These are phyloP conservation scores for Xylariaceae sp. DNA, from an alignment of 2,329 filamentous ascomycete genomes.

Conservation along the genomic window DNA sequence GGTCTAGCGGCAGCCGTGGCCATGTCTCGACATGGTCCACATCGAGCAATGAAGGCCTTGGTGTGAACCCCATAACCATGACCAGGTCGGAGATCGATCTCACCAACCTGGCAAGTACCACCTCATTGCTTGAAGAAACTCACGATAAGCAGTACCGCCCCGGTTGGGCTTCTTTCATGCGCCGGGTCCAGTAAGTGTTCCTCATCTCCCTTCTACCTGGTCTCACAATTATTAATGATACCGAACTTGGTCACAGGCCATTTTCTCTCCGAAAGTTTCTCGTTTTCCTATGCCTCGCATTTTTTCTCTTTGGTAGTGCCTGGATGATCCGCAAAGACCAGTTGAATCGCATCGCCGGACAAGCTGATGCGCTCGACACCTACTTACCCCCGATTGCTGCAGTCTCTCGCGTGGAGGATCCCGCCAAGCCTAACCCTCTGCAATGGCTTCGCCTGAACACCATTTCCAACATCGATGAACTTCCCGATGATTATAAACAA, in stretches of 20 bases:
- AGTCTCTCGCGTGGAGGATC: conserved; percentile 9
- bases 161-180: conserved; percentile 18
- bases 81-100: conserved; percentile 9
- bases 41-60: conserved; percentile 20
- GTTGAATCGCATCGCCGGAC: conserved; percentile 8
- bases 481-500: conserved; percentile 18
- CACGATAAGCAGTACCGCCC: conserved; percentile 13
- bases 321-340: conserved; percentile 23
- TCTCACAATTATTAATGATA: conserved; percentile 25
- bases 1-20: conserved; percentile 1
- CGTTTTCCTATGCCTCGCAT: conserved; percentile 18
- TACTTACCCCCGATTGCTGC: conserved; percentile 26
- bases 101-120: conserved; percentile 10
- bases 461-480: conserved; percentile 17
- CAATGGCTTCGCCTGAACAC: conserved; percentile 30
- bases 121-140: conserved; percentile 13
- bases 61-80: conserved; percentile 10
- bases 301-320: conserved; percentile 20
- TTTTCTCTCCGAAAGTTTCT: conserved; percentile 23
- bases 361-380: conserved; percentile 18
- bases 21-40: conserved; percentile 16
- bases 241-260: conserved; percentile 19
- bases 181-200: conserved; percentile 26
- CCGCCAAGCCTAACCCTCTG: conserved; percentile 15
- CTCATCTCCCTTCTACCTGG: not conserved